A percentile compares a stretch with the other conserved stretches of the same genome.
These are phyloP conservation scores for Ogataea glucozyma DNA, from an alignment of 805 yeast species.

Conservation along the genomic window DNA sequence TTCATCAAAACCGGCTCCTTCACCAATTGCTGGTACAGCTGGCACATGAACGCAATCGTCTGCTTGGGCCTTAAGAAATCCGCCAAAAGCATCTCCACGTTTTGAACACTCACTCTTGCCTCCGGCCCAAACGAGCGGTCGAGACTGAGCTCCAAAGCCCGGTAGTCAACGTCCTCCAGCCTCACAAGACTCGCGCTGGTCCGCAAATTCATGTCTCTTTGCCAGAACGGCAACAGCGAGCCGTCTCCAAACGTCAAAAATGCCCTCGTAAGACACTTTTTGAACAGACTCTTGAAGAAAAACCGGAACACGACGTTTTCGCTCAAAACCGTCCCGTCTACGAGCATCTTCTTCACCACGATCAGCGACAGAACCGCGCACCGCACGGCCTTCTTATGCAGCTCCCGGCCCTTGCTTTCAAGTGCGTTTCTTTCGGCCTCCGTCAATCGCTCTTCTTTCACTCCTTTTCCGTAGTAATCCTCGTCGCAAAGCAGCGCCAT, in stretches of 20 bases:
- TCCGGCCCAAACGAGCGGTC: too few species aligned
- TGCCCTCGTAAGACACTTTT: constrained; percentile 2
- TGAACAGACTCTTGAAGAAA: constrained; percentile 13
- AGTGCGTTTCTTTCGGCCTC: constrained; percentile 7
- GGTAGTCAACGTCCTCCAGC: too few species aligned
- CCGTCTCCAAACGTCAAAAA: constrained; percentile 5
- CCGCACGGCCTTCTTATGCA: background rate
- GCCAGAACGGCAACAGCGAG: too few species aligned
- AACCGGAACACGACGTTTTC: constrained; percentile 5
- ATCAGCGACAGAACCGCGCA: constrained; percentile 8
- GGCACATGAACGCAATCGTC: constrained; percentile 16
- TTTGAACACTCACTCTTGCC: background rate
- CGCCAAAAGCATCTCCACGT: background rate
- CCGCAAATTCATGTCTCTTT: too few species aligned
- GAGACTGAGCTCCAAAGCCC: too few species aligned
- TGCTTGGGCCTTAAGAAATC: constrained; percentile 16
- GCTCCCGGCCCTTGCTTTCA: constrained; percentile 1
- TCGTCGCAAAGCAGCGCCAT: constrained; percentile 4
- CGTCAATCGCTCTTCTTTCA: constrained; percentile 5
- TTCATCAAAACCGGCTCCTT: constrained; percentile 5
- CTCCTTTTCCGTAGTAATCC: constrained; percentile 6
- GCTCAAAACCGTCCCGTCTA: constrained; percentile 10
- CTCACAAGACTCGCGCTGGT: background rate
- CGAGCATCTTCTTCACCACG: constrained; percentile 5
- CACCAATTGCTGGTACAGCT: constrained; percentile 14